Evolutionary conservation across 345 rosid genomes (phyloP).

Genomic region (Aquilaria yunnanensis): DNA sequence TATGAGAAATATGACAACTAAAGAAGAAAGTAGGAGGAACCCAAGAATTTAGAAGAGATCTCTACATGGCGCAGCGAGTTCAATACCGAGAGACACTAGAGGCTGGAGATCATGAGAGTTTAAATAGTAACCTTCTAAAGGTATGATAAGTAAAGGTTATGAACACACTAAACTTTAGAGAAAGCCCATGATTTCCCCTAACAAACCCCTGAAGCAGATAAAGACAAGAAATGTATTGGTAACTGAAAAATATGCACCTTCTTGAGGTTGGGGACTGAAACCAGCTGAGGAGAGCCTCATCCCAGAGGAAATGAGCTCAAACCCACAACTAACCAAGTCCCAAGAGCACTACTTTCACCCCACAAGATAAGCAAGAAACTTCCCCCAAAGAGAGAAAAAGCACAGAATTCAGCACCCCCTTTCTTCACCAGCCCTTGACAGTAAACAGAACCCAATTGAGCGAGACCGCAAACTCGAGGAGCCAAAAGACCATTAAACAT

Average conservation of each 20-base stretch:
- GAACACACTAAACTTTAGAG: constrained; percentile 1
- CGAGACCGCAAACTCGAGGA: constrained; percentile 12
- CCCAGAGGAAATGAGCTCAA: constrained; percentile 24
- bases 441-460: constrained; percentile 20
- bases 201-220: constrained; percentile 12
- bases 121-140: constrained; percentile 44
- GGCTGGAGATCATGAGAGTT: background rate
- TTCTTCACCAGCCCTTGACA: constrained; percentile 18
- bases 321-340: constrained; percentile 31
- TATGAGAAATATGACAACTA: background rate
- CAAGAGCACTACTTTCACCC: constrained; percentile 18
- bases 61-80: too few species aligned
- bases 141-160: background rate
- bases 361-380: constrained; percentile 9
- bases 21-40: background rate
- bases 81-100: background rate
- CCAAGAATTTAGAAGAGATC: background rate
- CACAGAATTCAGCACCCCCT: constrained; percentile 10
- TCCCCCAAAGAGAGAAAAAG: constrained; percentile 14
- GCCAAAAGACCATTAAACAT: constrained; percentile 6
- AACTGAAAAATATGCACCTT: constrained; percentile 40
- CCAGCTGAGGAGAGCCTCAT: constrained; percentile 96
- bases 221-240: background rate
- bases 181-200: background rate
- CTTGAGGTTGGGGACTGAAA: constrained; percentile 73